Conservation (phyloP, 768 basidiomycete species). For the Tremella yokohamensis region DNA sequence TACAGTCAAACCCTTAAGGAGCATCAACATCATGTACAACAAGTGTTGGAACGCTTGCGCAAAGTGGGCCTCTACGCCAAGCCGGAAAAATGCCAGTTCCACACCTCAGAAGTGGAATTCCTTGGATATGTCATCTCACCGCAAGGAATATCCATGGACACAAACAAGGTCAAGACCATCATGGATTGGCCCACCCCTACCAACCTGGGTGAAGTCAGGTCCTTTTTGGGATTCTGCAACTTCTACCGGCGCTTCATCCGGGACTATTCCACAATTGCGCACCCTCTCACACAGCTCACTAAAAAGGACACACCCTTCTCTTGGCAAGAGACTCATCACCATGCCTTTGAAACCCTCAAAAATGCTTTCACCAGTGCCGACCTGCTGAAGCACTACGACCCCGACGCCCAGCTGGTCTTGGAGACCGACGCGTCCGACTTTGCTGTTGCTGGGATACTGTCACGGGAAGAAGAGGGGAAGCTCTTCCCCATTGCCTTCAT, state of each 20-base stretch:
- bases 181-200: conserved; percentile 52
- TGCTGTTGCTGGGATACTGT: conserved; percentile 45
- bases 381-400: conserved; percentile 16
- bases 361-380: conserved; percentile 16
- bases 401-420: conserved; percentile 8
- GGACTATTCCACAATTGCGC: conserved; percentile 50
- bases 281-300: conserved; percentile 24
- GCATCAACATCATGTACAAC: conserved; percentile 18
- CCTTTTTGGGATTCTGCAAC: conserved; percentile 56
- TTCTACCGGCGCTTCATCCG: conserved; percentile 55
- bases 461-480: conserved; percentile 24
- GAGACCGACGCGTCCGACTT: conserved; percentile 41
- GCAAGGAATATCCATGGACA: conserved; percentile 48
- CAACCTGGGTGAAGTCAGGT: conserved; percentile 50
- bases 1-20: conserved; percentile 16
- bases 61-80: conserved; percentile 17
- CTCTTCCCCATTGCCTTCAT: conserved; percentile 52
- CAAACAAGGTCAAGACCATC: conserved; percentile 53
- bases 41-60: conserved; percentile 23
- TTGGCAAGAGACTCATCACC: neutral
- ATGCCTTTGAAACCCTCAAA: conserved; percentile 27
- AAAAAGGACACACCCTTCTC: conserved; percentile 23
- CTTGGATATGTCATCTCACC: conserved; percentile 23
- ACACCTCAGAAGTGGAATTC: conserved; percentile 17
- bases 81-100: conserved; percentile 29